phyloP scores from a whole-genome alignment of 73 alveolate species.

The Tetrahymena malaccensis region DNA sequence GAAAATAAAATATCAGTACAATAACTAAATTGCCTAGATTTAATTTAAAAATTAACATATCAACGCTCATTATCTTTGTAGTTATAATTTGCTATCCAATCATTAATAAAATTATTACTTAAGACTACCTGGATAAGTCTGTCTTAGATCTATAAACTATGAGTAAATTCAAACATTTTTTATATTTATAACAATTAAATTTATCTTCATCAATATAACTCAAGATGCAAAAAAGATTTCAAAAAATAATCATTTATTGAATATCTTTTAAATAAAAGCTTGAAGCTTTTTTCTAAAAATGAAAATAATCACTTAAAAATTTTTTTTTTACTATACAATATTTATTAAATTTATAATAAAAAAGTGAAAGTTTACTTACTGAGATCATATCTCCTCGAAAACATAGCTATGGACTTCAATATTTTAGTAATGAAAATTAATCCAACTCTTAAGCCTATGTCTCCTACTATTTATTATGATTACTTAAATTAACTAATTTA shows the following conservation, averaged over 20 bases:
- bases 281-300: too few relatives aligned
- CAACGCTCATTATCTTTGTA: neutral
- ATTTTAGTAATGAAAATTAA: neutral
- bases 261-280: neutral
- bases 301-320: too few relatives aligned
- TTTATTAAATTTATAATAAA: too few relatives aligned
- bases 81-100: neutral
- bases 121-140: neutral
- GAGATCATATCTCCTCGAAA: neutral
- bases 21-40: neutral
- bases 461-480: neutral
- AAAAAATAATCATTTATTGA: neutral
- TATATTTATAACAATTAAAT: too few relatives aligned
- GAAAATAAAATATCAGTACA: neutral
- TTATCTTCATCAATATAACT: too few relatives aligned
- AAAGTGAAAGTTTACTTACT: neutral
- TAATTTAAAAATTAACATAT: neutral
- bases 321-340: too few relatives aligned
- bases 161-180: too few relatives aligned
- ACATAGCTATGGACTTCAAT: neutral
- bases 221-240: too few relatives aligned
- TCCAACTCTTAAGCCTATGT: neutral
- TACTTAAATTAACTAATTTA: neutral
- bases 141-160: neutral
- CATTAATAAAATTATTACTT: neutral